Evolutionary conservation across 352 stramenopile species (phyloP).

Genomic region (Labyrinthula sp.): DNA sequence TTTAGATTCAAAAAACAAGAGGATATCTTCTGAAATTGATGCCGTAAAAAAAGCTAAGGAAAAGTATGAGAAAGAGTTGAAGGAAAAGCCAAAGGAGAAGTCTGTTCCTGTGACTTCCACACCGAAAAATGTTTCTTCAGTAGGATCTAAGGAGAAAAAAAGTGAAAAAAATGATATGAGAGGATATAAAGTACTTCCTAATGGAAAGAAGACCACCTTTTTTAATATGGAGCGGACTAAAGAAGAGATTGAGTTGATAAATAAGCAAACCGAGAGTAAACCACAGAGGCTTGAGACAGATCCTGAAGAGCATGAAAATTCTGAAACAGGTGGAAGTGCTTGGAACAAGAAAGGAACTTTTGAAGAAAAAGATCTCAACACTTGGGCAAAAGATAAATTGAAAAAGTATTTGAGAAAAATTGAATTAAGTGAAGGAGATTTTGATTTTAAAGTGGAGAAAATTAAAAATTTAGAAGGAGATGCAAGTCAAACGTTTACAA

Average conservation of each 20-base stretch:
- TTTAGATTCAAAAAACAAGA: slow-evolving; percentile 39
- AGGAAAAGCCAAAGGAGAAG: slow-evolving; percentile 43
- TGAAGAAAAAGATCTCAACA: slow-evolving; percentile 66
- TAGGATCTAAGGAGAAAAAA: slow-evolving; percentile 38
- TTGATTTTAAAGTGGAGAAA: slow-evolving; percentile 1
- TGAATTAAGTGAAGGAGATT: slow-evolving; percentile 17
- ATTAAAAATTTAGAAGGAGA: slow-evolving; percentile 46
- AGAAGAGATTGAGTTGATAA: slow-evolving; percentile 79
- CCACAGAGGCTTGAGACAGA: slow-evolving; percentile 45
- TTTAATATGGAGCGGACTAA: slow-evolving; percentile 95
- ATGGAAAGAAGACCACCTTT: slow-evolving; percentile 89
- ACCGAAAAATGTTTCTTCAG: neutral
- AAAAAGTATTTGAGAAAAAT: slow-evolving; percentile 39
- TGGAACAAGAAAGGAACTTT: slow-evolving; percentile 81
- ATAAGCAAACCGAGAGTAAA: slow-evolving; percentile 67
- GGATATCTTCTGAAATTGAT: slow-evolving; percentile 43
- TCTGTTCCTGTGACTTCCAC: slow-evolving; percentile 37
- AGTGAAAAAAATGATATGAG: slow-evolving; percentile 44
- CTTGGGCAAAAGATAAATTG: slow-evolving; percentile 53
- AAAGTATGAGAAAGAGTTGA: slow-evolving; percentile 41
- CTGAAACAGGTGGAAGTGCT: slow-evolving; percentile 48
- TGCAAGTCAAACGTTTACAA: slow-evolving; percentile 57
- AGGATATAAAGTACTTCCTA: slow-evolving; percentile 82
- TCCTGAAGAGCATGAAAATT: slow-evolving; percentile 24
- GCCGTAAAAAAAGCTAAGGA: slow-evolving; percentile 47